Evolutionary conservation across 306 rosid genomes (phyloP).

Genomic region (Cicer judaicum): DNA sequence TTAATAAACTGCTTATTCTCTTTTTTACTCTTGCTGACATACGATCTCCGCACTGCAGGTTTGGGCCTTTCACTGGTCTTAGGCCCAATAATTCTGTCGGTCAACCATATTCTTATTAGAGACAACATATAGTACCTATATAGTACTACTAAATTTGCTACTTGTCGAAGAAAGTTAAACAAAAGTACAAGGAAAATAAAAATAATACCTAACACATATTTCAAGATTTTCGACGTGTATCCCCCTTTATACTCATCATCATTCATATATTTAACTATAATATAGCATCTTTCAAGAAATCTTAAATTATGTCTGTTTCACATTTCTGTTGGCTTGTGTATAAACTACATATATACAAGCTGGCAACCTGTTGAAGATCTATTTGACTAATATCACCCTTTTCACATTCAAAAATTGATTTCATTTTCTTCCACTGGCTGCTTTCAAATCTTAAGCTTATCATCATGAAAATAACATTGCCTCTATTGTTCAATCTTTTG

Average conservation of each 20-base stretch:
- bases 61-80: too few species aligned
- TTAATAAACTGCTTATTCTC: too few species aligned
- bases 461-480: slow-evolving; percentile 29
- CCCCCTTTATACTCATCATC: neutral
- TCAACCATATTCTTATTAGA: neutral
- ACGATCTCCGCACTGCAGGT: too few species aligned
- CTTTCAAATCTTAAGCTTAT: slow-evolving; percentile 6
- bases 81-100: neutral
- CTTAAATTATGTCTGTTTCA: neutral
- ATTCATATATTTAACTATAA: slow-evolving; percentile 39
- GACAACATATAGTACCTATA: neutral
- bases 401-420: too few species aligned
- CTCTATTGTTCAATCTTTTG: slow-evolving; percentile 24
- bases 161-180: slow-evolving; percentile 8
- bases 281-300: slow-evolving; percentile 25
- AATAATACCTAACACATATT: neutral
- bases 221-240: slow-evolving; percentile 34
- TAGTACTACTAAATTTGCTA: slow-evolving; percentile 2
- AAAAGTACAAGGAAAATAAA: neutral
- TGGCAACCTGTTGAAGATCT: slow-evolving; percentile 36
- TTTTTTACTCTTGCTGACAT: too few species aligned
- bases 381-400: slow-evolving; percentile 6
- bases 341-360: slow-evolving; percentile 24
- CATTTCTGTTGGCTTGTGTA: slow-evolving; percentile 5
- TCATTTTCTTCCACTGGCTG: neutral